phyloP scores from a whole-genome alignment of 352 stramenopile genomes.

The Blastocystis sp. region DNA sequence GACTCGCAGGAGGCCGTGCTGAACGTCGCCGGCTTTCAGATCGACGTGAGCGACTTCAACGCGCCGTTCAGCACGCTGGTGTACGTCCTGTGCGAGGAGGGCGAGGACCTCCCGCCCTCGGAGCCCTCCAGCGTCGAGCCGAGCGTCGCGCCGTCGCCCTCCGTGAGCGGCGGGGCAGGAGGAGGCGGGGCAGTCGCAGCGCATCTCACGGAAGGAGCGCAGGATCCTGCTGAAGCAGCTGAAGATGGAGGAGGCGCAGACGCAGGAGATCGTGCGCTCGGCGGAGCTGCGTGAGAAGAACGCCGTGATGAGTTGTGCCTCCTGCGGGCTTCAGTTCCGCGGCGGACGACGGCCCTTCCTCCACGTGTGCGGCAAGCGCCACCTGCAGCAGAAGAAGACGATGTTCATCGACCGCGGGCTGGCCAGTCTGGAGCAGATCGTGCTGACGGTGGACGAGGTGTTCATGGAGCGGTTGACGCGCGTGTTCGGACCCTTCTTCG shows the following conservation, averaged over 20 bases:
- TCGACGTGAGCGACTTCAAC: conserved; percentile 31
- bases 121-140: background rate
- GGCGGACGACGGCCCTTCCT: conserved; percentile 26
- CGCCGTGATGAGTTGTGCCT: background rate
- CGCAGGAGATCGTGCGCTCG: background rate
- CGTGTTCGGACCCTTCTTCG: conserved; percentile 30
- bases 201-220: background rate
- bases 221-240: background rate
- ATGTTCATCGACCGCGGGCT: conserved; percentile 36
- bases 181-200: background rate
- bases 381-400: conserved; percentile 35
- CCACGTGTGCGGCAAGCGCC: conserved; percentile 39
- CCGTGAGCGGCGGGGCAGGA: background rate
- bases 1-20: background rate
- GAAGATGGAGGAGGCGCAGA: conserved; percentile 20
- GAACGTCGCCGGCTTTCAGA: conserved; percentile 23
- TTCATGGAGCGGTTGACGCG: background rate
- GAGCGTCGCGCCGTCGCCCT: background rate
- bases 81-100: conserved; percentile 1
- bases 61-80: conserved; percentile 14
- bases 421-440: conserved; percentile 14
- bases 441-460: conserved; percentile 57
- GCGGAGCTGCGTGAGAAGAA: background rate
- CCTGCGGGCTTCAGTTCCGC: background rate
- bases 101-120: background rate